Conservation (phyloP, 2,329 filamentous ascomycete genomes). For the Cytospora leucostoma region DNA sequence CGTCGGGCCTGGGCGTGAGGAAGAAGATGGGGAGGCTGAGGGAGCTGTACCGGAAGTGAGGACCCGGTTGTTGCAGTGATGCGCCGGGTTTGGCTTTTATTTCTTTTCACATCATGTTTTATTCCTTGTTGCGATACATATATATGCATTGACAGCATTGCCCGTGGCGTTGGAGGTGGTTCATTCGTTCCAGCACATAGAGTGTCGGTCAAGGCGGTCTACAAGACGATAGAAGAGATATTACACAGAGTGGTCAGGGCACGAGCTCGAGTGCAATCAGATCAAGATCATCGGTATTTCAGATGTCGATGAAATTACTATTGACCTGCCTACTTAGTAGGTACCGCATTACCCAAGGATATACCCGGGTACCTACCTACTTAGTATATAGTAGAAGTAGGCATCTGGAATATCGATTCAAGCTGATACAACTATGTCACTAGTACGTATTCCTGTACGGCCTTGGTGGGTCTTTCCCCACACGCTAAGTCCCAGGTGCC, state of each 20-base stretch:
- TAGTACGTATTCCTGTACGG: too few species aligned
- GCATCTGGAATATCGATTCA: too few species aligned
- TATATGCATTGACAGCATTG: constrained; percentile 7
- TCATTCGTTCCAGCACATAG: constrained; percentile 1
- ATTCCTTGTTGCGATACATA: background rate
- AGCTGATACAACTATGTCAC: too few species aligned
- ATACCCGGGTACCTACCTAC: too few species aligned
- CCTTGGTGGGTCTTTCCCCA: too few species aligned
- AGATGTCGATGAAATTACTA: background rate
- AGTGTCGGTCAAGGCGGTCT: background rate
- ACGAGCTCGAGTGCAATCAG: background rate
- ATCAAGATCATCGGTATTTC: background rate
- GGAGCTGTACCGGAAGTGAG: constrained; percentile 20
- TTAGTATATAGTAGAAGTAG: too few species aligned
- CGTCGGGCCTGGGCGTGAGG: constrained; percentile 25
- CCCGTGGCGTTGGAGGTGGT: constrained; percentile 11
- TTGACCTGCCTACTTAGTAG: too few species aligned
- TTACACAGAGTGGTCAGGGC: background rate
- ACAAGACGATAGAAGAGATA: background rate
- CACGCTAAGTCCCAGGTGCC: too few species aligned
- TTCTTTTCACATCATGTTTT: background rate
- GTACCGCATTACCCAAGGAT: background rate
- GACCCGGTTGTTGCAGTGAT: background rate
- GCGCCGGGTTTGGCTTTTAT: background rate
- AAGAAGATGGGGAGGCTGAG: constrained; percentile 25